Evolutionary conservation across 2,329 filamentous ascomycete genomes (phyloP).

Genomic region (Sphaceloma murrayae): DNA sequence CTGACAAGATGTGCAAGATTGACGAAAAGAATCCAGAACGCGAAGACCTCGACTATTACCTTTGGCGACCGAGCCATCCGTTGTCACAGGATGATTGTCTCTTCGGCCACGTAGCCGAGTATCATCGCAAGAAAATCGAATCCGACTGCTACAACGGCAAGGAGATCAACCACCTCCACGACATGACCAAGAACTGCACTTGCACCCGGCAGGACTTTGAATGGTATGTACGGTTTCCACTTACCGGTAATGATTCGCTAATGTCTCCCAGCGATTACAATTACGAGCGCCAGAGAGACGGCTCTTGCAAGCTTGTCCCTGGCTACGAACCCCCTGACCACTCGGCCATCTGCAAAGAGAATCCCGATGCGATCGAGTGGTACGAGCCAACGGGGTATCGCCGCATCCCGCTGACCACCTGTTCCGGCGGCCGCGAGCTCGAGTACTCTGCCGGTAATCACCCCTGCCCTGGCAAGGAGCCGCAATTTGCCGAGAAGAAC

Average conservation of each 20-base stretch:
- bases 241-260: conserved; percentile 9
- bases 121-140: conserved; percentile 79
- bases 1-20: conserved; percentile 58
- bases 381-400: conserved; percentile 82
- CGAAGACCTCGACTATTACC: conserved; percentile 60
- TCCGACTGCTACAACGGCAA: conserved; percentile 73
- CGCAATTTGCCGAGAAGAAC: conserved; percentile 67
- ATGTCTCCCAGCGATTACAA: conserved; percentile 67
- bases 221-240: conserved; percentile 49
- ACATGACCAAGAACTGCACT: conserved; percentile 62
- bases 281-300: conserved; percentile 68
- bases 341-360: conserved; percentile 45
- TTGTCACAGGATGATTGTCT: conserved; percentile 68
- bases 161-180: conserved; percentile 58
- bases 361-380: conserved; percentile 66
- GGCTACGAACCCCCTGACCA: conserved; percentile 60
- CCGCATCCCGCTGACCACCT: conserved; percentile 81
- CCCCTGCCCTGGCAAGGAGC: conserved; percentile 68
- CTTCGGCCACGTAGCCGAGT: conserved; percentile 83
- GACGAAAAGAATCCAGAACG: conserved; percentile 51
- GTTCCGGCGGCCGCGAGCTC: conserved; percentile 61
- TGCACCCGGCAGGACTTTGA: conserved; percentile 84
- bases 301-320: conserved; percentile 65
- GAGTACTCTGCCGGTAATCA: conserved; percentile 56
- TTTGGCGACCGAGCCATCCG: conserved; percentile 84